These are phyloP conservation scores for Guadua angustifolia DNA, from an alignment of 176 grass and related monocot species.

Conservation along the genomic window DNA sequence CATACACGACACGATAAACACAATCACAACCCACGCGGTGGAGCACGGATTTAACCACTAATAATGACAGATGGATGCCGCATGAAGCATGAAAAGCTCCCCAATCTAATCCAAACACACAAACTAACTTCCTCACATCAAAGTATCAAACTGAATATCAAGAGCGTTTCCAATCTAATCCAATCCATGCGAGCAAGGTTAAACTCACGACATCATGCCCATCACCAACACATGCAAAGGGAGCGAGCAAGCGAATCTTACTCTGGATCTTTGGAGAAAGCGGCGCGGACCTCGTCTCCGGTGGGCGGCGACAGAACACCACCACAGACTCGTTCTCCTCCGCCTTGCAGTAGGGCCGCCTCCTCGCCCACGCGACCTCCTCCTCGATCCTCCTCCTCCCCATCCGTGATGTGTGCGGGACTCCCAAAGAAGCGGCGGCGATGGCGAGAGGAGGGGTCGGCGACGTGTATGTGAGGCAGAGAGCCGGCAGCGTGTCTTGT, in stretches of 20 bases:
- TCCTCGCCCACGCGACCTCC: constrained; percentile 49
- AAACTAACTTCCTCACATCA: background rate
- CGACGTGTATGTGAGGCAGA: too few relatives aligned
- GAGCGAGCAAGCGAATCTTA: constrained; percentile 41
- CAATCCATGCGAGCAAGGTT: constrained; percentile 10
- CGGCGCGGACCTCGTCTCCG: constrained; percentile 73
- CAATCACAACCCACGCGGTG: background rate
- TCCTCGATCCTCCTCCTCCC: constrained; percentile 65
- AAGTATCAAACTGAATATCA: background rate
- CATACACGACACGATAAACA: constrained; percentile 27
- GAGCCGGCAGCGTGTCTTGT: too few relatives aligned
- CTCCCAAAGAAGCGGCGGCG: constrained; percentile 47
- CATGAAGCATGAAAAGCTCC: constrained; percentile 6
- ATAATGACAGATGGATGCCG: constrained; percentile 11
- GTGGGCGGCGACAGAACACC: constrained; percentile 65
- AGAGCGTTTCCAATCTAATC: constrained; percentile 21
- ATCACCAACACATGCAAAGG: background rate
- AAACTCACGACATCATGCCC: background rate
- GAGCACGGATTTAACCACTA: background rate
- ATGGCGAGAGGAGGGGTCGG: constrained; percentile 51
- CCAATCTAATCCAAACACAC: background rate
- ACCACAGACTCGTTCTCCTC: constrained; percentile 46
- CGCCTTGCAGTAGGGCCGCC: background rate
- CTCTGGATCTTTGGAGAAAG: constrained; percentile 76
- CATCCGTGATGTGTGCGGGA: constrained; percentile 48